phyloP scores from a whole-genome alignment of 2,329 filamentous ascomycete genomes.

The Furcasterigmium furcatum region DNA sequence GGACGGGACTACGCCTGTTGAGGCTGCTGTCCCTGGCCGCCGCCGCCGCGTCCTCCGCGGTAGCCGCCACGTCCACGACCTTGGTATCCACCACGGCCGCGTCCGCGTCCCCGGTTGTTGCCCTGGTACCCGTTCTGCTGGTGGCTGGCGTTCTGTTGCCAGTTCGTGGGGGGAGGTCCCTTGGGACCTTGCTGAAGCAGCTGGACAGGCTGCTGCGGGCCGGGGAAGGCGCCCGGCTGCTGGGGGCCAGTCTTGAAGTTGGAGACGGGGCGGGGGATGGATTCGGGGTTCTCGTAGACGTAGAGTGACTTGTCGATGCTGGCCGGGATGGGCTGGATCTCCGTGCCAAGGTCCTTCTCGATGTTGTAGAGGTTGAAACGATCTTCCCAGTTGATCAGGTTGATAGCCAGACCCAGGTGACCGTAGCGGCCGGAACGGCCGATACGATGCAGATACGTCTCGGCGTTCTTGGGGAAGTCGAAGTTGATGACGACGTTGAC shows the following conservation, averaged over 20 bases:
- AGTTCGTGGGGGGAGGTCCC: constrained; percentile 18
- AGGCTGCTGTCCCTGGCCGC: constrained; percentile 21
- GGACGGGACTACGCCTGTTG: constrained; percentile 20
- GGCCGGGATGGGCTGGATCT: constrained; percentile 93
- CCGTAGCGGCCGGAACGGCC: constrained; percentile 96
- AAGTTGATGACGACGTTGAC: constrained; percentile 99
- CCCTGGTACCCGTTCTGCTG: constrained; percentile 26
- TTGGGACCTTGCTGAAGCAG: constrained; percentile 25
- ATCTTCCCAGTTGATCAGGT: constrained; percentile 99
- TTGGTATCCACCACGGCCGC: constrained; percentile 15
- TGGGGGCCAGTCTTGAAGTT: constrained; percentile 33
- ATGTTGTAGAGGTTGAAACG: constrained; percentile 99
- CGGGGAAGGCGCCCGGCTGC: constrained; percentile 8
- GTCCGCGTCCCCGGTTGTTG: constrained; percentile 22
- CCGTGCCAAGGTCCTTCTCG: constrained; percentile 92
- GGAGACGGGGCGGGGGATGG: constrained; percentile 77
- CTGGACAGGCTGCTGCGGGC: constrained; percentile 10
- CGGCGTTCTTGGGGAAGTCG: constrained; percentile 98
- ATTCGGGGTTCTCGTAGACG: constrained; percentile 95
- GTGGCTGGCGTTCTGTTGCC: constrained; percentile 23
- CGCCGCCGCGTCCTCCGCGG: constrained; percentile 12
- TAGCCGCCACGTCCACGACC: constrained; percentile 15
- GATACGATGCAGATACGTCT: constrained; percentile 97
- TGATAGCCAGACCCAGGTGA: constrained; percentile 95
- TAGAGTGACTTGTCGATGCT: constrained; percentile 97